Evolutionary conservation across 768 basidiomycete species (phyloP).

Genomic region (Xerocomellus amylosporus): DNA sequence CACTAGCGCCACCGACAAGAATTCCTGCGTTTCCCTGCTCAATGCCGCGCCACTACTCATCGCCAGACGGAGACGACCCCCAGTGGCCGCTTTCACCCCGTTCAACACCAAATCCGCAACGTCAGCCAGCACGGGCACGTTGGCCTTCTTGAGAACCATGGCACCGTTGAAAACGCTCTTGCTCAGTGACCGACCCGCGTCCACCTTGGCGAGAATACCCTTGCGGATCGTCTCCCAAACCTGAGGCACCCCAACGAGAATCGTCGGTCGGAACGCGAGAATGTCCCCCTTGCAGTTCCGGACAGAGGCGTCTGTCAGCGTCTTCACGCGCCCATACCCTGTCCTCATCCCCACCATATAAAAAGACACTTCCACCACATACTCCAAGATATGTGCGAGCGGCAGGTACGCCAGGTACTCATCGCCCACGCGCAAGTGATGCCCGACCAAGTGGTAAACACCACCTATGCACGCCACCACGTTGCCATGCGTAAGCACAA

Average conservation of each 20-base stretch:
- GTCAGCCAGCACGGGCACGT: constrained; percentile 59
- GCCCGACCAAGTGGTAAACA: constrained; percentile 61
- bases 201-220: constrained; percentile 83
- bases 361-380: constrained; percentile 82
- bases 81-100: constrained; percentile 77
- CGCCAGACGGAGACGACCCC: constrained; percentile 79
- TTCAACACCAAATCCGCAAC: constrained; percentile 81
- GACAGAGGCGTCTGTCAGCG: constrained; percentile 91
- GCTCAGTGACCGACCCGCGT: constrained; percentile 61
- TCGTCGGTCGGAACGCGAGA: constrained; percentile 73
- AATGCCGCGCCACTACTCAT: constrained; percentile 87
- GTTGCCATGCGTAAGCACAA: constrained; percentile 84
- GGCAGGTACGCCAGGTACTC: constrained; percentile 87
- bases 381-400: constrained; percentile 93
- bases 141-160: constrained; percentile 67
- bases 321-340: constrained; percentile 94
- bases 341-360: constrained; percentile 74
- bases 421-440: constrained; percentile 42
- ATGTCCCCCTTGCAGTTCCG: constrained; percentile 89
- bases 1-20: constrained; percentile 77
- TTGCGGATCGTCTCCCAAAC: constrained; percentile 98
- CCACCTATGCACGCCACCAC: constrained; percentile 84
- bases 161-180: constrained; percentile 80
- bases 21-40: constrained; percentile 86
- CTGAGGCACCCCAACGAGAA: constrained; percentile 93